These are phyloP conservation scores for Symbiodinium pilosum DNA, from an alignment of 73 alveolate genomes.

Conservation along the genomic window DNA sequence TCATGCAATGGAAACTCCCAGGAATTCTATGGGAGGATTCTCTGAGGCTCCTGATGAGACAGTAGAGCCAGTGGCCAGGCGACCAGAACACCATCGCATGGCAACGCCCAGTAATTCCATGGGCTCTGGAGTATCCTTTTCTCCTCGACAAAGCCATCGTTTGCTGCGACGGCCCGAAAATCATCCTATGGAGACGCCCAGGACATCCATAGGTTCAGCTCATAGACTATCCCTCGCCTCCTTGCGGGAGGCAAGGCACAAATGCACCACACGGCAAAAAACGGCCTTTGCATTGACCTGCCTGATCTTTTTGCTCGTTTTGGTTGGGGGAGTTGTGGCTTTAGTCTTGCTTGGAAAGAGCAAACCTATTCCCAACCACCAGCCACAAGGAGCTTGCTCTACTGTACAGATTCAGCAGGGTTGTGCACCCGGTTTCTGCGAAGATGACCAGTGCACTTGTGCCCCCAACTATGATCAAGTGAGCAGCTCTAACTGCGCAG, in stretches of 20 bases:
- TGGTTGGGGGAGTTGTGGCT: background rate
- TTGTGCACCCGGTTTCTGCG: constrained; percentile 4
- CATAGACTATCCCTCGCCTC: background rate
- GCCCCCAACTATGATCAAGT: background rate
- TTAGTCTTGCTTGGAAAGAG: background rate
- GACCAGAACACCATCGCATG: constrained; percentile 11
- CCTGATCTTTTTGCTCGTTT: background rate
- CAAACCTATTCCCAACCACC: background rate
- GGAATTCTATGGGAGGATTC: background rate
- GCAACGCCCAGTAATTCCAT: background rate
- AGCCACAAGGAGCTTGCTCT: background rate
- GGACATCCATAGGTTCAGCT: background rate
- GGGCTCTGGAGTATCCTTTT: background rate
- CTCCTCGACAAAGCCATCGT: background rate
- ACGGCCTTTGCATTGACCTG: background rate
- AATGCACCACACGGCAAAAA: background rate
- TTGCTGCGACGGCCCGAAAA: constrained; percentile 11
- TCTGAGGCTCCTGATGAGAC: background rate
- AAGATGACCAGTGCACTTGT: background rate
- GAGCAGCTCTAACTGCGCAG: background rate
- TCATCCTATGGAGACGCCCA: constrained; percentile 7
- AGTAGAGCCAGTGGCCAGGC: background rate
- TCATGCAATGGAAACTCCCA: background rate
- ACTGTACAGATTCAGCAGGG: background rate
- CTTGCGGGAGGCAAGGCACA: background rate